phyloP scores from a whole-genome alignment of 2,329 filamentous ascomycete genomes.

The Diaporthe capsici region DNA sequence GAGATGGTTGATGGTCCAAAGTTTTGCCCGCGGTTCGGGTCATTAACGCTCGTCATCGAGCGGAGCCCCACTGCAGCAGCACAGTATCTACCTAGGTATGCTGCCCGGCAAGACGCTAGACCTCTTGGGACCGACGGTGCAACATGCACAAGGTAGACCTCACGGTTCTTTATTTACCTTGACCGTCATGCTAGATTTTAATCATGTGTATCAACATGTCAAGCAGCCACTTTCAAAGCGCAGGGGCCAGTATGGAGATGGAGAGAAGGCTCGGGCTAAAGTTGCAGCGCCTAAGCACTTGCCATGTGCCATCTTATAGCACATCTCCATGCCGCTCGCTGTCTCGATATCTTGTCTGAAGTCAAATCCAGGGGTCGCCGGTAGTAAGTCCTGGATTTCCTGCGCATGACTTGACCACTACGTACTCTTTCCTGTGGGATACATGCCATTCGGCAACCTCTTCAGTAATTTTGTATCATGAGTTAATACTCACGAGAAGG shows the following conservation, averaged over 20 bases:
- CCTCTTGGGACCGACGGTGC: neutral
- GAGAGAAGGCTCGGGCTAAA: neutral
- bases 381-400: too few relatives aligned
- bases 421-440: neutral
- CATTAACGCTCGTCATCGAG: constrained; percentile 34
- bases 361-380: neutral
- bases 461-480: neutral
- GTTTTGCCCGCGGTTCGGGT: constrained; percentile 32
- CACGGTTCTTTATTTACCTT: neutral
- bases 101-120: neutral
- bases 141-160: neutral
- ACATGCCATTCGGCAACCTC: neutral
- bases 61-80: neutral
- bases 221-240: neutral
- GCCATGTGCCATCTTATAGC: neutral
- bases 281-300: neutral
- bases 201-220: neutral
- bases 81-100: neutral
- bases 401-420: neutral
- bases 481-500: too few relatives aligned
- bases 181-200: neutral
- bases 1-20: constrained; percentile 26
- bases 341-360: neutral
- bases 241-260: neutral
- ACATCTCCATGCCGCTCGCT: neutral